phyloP scores from a whole-genome alignment of 169 alveolate genomes.

The Cryptosporidium ubiquitum region DNA sequence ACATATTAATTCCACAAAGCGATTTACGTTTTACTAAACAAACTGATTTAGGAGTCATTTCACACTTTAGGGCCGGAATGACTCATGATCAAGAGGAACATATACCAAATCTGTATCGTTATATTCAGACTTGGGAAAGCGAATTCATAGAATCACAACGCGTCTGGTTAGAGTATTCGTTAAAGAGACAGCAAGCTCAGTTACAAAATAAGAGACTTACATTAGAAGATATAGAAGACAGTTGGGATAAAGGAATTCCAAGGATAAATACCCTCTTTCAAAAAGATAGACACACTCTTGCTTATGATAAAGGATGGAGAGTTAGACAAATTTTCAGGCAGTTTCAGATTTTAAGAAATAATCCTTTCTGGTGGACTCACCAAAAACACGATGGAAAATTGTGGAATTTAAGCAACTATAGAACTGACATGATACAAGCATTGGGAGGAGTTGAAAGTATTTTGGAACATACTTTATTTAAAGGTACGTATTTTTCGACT shows the following conservation, averaged over 20 bases:
- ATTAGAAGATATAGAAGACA: constrained; percentile 98
- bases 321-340: constrained; percentile 98
- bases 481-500: constrained; percentile 99
- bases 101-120: constrained; percentile 98
- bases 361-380: constrained; percentile 99
- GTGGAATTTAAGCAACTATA: constrained; percentile 99
- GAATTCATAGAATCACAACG: constrained; percentile 99
- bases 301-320: constrained; percentile 99
- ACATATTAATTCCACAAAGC: constrained; percentile 99
- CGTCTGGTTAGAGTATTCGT: constrained; percentile 99
- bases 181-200: constrained; percentile 98
- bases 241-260: constrained; percentile 99
- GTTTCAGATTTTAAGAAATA: constrained; percentile 94
- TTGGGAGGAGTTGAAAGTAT: constrained; percentile 99
- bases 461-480: constrained; percentile 99
- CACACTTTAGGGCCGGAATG: constrained; percentile 99
- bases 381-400: constrained; percentile 99
- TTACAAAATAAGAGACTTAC: constrained; percentile 98
- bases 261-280: constrained; percentile 99
- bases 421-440: constrained; percentile 99
- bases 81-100: constrained; percentile 99
- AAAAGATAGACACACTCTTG: constrained; percentile 99
- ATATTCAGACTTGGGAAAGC: constrained; percentile 98
- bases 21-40: constrained; percentile 96
- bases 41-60: constrained; percentile 96